Evolutionary conservation across 805 yeast genomes (phyloP), one percentile per base, ranked within the genome.

Genomic region (Wickerhamiella allomyrinae): DNA sequence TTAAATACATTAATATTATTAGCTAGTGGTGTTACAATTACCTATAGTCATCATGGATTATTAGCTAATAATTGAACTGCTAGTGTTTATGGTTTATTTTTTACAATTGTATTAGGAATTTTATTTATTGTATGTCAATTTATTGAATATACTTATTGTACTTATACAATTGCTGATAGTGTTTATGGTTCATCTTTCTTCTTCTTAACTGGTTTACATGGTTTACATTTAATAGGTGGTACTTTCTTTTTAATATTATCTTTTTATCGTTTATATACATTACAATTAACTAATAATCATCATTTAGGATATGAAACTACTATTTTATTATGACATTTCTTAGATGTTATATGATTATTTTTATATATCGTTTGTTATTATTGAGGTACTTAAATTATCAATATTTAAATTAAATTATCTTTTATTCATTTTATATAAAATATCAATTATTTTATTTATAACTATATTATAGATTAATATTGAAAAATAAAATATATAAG

Each of bases 341-440:
- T 54, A 46, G 58, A 54, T 53, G 49, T 54, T 25, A 52, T 54
- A 39, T 54, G 58, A 54, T 49, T 54, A 50, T 52, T 54, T 42
- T 44, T 54, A 45, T 54, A 48, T 37, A 47, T 54, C 21, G 41
- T 53, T 20, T 46, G 52, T 46, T 54, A 54, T 41, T 54, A 55
- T 46, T 54, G 57, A 52, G 57, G 55, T 35, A 37, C 50, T 31
- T 53, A 53, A 50, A 20, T 20, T 13, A 19, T 20, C 8, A 20
- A 34, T 19, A 20, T 15, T 38, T 20, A 29, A 17, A 13, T 25
- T 15, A 25, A 11, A 29, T 6, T 34, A 25, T 13, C 6, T 37
- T 29, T 15, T n/a, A 11, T 24, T 20, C n/a, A 37, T 19, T 14
- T 22, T 25, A 9, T n/a, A 23, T 8, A 37, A 14, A 17, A 8